Base-by-base conservation (phyloP, 1,139 yeast species). In the Pichia sp. region DNA sequence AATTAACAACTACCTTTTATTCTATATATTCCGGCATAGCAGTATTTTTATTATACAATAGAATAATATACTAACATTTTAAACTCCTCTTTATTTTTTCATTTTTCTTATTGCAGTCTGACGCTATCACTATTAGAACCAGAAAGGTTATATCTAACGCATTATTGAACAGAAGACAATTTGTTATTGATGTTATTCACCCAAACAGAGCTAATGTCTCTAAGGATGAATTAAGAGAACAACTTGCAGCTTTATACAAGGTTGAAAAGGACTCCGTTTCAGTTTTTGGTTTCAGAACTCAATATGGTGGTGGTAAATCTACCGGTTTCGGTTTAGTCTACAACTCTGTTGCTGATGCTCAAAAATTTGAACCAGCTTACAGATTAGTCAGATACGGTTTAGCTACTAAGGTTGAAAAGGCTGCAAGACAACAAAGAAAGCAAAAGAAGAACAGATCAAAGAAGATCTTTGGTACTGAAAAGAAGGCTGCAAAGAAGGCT, bases 61-160 rank as follows among this genome's bases (percentile, higher is more conserved):
- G 16, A 30, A 30, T 16, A 9, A 16, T 18, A 23, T 25, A 38
- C 23, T 38, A 25, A 30, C 30, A 7, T 20, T 29, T 8, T 8
- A 22, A 37, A 41, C 48, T n/a, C 42, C 51, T 48, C 51, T 7
- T 20, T 3, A 30, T 18, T 12, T 12, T 29, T 12, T 8, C 34
- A 3, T 42, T 32, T 4, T 26, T 43, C 38, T 38, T 42, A 38
- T n/a, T 52, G 42, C 55, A 82, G 90, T 81, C 88, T 85, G 98
- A 92, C 95, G 90, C 97, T 74, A 94, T 92, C 79, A 92, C 98
- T 72, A 86, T 92, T 80, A 92, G 98, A 84, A 90, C 97, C 74
- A 88, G 97, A 85, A 92, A 92, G 88, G 97, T 92, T 81, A 86
- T 92, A 77, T 79, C 97, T 78, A 94, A 94, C 95, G 97, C 98